A percentile compares a stretch with the other conserved stretches of the same genome.
Evolutionary conservation across 108 stramenopile genomes (phyloP).

Genomic region (Pseudonitzschia delicatissima): DNA sequence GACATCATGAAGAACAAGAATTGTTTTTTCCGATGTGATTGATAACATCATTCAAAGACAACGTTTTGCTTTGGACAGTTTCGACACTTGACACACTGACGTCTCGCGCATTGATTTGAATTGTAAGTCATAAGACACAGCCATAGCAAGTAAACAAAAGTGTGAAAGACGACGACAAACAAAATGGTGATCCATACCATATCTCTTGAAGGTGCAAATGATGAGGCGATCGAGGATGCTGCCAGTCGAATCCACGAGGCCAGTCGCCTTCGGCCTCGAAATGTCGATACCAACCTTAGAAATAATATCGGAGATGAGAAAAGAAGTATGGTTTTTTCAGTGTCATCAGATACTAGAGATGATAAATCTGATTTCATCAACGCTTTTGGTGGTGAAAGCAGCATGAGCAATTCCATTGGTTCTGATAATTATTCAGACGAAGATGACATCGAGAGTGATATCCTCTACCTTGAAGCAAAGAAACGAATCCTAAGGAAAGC

Average conservation of each 20-base stretch:
- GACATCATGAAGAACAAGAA: too few species aligned
- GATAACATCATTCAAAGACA: too few species aligned
- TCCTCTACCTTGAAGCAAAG: slow-evolving; percentile 16
- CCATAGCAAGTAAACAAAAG: too few species aligned
- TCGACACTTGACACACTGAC: too few species aligned
- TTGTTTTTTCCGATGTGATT: too few species aligned
- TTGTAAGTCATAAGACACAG: too few species aligned
- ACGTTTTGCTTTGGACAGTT: too few species aligned
- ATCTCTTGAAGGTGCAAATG: slow-evolving; percentile 17
- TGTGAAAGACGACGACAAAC: not conserved
- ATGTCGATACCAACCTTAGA: slow-evolving; percentile 2
- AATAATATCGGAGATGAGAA: too few species aligned
- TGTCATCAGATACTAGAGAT: not conserved
- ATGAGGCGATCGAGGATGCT: slow-evolving; percentile 15
- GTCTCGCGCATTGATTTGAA: too few species aligned
- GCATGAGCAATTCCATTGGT: not conserved
- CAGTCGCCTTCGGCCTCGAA: not conserved
- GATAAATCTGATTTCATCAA: too few species aligned
- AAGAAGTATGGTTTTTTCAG: not conserved
- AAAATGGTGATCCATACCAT: not conserved
- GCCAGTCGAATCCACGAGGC: slow-evolving; percentile 4
- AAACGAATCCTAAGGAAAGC: slow-evolving; percentile 12
- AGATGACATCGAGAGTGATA: slow-evolving; percentile 19
- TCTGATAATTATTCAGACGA: not conserved
- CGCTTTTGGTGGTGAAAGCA: not conserved